Evolutionary conservation across 169 alveolate species (phyloP).

Genomic region (Plasmodium gallinaceum): DNA sequence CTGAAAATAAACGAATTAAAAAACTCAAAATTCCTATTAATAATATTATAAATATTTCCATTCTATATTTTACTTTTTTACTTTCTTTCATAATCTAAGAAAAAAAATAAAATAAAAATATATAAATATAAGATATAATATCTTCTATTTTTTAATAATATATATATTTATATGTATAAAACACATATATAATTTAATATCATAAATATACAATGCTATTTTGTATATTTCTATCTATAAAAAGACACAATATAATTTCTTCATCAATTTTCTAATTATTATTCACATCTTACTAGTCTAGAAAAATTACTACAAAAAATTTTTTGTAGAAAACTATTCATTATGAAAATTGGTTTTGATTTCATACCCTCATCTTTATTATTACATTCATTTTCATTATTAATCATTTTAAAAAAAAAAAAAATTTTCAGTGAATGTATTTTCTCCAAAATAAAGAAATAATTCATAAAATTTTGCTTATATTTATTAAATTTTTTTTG

Average conservation of each 20-base stretch:
- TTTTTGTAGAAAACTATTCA: conserved; percentile 9
- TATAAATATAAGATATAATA: not conserved
- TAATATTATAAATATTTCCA: conserved; percentile 56
- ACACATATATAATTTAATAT: not conserved
- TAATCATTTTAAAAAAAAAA: not conserved
- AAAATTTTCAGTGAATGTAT: not conserved
- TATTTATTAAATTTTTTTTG: too few species aligned
- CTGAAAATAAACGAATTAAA: conserved; percentile 95
- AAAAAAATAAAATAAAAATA: not conserved
- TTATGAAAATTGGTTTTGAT: conserved; percentile 15
- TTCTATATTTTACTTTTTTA: not conserved
- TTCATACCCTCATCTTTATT: conserved; percentile 3
- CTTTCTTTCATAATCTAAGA: conserved; percentile 29
- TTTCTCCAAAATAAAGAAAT: not conserved
- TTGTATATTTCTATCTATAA: not conserved
- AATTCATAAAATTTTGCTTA: too few species aligned
- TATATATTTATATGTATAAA: not conserved
- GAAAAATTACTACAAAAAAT: conserved; percentile 15
- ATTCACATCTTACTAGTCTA: conserved; percentile 14
- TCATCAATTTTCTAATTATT: not conserved
- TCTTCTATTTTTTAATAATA: not conserved
- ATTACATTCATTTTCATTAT: not conserved
- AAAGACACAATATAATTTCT: not conserved
- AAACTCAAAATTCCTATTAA: conserved; percentile 85
- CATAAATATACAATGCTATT: not conserved